Base-by-base conservation (phyloP, 2,329 filamentous ascomycete species). In the Pseudogymnoascus sp. region DNA sequence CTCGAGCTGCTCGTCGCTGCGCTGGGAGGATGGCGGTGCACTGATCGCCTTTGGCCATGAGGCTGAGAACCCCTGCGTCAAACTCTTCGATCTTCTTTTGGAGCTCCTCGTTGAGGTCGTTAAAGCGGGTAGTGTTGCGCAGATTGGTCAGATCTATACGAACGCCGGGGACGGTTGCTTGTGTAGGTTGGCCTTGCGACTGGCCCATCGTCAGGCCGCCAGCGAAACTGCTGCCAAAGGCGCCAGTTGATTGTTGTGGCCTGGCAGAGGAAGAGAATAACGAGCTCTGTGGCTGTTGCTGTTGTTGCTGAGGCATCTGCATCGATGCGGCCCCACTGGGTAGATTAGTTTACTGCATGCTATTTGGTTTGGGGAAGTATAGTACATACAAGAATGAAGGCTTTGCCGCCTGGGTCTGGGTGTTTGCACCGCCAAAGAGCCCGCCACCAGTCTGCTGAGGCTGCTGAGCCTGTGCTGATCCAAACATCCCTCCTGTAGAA, bases 61-160 rank as follows among this genome's bases (percentile, higher is more conserved):
- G 91, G 61, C 83, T 82, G 69, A 91, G 85, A 69, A 99, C 93
- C 67, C 88, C 85, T 63, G 84, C 83, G 75, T 99, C 93, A 66
- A 96, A 85, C 8, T 81, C 77, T 65, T 90, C 85, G 65, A 99
- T 89, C 67, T 91, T 79, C 65, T 86, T 84, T 71, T 96, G 91
- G 14, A 96, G 80, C 31, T 90, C 86, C 67, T 93, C 89, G 64
- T 90, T 86, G 28, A 96, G 87, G 74, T 96, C 93, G 72, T 92
- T 91, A 79, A 95, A 97, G 65, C 95, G 90, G 3, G 92, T 96
- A 0, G 93, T 96, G 14, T 89, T 88, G 61, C 91, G 86, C 64
- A 97, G 80, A 71, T 90, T 90, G 69, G 84, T 84, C 61, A 90
- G 77, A 74, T 95, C 90, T 69, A 96, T 89, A 70, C 89, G 88